Base-by-base conservation (phyloP, 495 filamentous ascomycete genomes). In the Chaetomium cochliodes region DNA sequence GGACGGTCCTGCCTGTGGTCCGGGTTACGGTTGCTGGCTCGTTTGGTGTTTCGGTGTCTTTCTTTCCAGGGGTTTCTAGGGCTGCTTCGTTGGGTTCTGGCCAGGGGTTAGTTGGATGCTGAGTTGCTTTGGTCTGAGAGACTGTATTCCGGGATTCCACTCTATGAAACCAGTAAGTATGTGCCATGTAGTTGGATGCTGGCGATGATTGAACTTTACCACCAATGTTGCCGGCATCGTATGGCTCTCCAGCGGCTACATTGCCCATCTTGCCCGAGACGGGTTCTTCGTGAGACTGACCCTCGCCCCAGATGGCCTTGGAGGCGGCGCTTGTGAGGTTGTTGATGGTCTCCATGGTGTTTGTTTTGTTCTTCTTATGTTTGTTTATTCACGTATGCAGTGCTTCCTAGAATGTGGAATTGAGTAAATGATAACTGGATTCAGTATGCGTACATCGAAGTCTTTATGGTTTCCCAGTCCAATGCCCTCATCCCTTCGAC, bases 151-250 rank as follows among this genome's bases (percentile, higher is more conserved):
- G 20, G 20, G 13, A 5, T 8, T 57, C 28, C 30, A 15, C 30
- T 62, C 46, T 62, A 16, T 9, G 22, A 16, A 2, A 30, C 11
- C 18, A 18, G 50, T 60, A 3, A 62, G 55, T 51, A 15, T 26
- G 49, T n/a, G 23, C 4, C 37, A 37, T 11, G 8, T 46, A 39
- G 49, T 64, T 62, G 61, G 42, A 22, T 25, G 51, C 20, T n/a
- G n/a, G 15, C 33, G 5, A n/a, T 18, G 22, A 51, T 30, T 42
- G 15, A 28, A 26, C 68, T 26, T 26, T 63, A 74, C 72, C 60
- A 80, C 78, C 77, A 26, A 83, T 72, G 69, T 86, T 87, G 58
- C 85, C 85, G 25, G 79, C 80, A 64, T 87, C 85, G 63, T 82
- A 87, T 0, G 84, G 85, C 72, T 85, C 81, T n/a, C 83, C 83